These are phyloP conservation scores for Gardenia jasminoides DNA, from an alignment of 257 asterid genomes.

Conservation along the genomic window DNA sequence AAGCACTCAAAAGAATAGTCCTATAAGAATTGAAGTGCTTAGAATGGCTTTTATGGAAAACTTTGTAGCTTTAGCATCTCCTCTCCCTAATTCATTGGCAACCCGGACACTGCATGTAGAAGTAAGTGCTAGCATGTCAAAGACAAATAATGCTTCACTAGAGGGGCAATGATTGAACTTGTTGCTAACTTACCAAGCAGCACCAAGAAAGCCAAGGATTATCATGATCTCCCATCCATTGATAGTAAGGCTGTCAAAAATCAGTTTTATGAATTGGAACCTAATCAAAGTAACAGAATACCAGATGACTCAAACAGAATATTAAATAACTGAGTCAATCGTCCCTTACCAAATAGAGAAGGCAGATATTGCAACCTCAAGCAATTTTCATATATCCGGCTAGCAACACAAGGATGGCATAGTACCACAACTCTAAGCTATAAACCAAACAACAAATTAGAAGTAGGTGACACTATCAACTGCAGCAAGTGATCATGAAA, in stretches of 20 bases:
- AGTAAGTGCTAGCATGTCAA: not conserved
- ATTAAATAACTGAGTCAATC: not conserved
- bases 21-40: slow-evolving; percentile 44
- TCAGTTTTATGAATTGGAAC: slow-evolving; percentile 7
- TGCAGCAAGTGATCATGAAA: not conserved
- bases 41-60: slow-evolving; percentile 65
- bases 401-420: slow-evolving; percentile 68
- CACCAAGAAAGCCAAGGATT: slow-evolving; percentile 76
- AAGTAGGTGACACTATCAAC: not conserved
- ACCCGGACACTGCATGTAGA: slow-evolving; percentile 54
- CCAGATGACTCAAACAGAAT: too few species aligned
- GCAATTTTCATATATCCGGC: slow-evolving; percentile 93
- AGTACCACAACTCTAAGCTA: slow-evolving; percentile 90
- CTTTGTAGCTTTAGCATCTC: slow-evolving; percentile 62
- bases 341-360: slow-evolving; percentile 75
- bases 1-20: slow-evolving; percentile 40
- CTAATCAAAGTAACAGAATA: slow-evolving; percentile 7
- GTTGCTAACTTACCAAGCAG: slow-evolving; percentile 55
- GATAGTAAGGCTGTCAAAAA: slow-evolving; percentile 60
- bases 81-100: slow-evolving; percentile 77
- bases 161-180: not conserved
- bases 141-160: not conserved
- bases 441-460: slow-evolving; percentile 3
- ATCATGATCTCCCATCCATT: slow-evolving; percentile 86
- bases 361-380: slow-evolving; percentile 76